These are phyloP conservation scores for Vitis hybrid DNA, from an alignment of 177 flowering plant genomes.

Conservation along the genomic window DNA sequence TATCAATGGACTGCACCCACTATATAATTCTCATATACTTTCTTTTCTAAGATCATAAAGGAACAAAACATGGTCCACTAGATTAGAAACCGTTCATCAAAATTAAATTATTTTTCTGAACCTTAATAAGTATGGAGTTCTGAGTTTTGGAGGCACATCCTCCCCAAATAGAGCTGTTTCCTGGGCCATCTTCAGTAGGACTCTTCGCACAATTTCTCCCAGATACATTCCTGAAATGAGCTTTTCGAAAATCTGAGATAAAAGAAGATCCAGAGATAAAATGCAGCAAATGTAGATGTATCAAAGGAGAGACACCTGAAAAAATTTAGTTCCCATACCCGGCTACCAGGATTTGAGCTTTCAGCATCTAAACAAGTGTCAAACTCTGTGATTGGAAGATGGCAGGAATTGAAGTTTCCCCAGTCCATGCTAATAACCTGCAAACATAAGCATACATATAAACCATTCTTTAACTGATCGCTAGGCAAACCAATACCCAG, in stretches of 20 bases:
- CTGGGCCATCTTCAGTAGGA: constrained; percentile 55
- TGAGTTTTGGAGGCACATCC: constrained; percentile 52
- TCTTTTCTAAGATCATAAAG: too few relatives aligned
- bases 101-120: not conserved
- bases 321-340: constrained; percentile 25
- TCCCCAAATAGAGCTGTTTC: constrained; percentile 67
- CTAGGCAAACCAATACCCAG: not conserved
- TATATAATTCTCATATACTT: too few relatives aligned
- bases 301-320: not conserved
- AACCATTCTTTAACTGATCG: not conserved
- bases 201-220: constrained; percentile 72
- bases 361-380: constrained; percentile 53
- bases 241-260: constrained; percentile 54
- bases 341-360: constrained; percentile 56
- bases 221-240: constrained; percentile 63
- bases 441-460: constrained; percentile 6
- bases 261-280: not conserved
- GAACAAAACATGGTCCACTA: too few relatives aligned
- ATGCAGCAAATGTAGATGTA: not conserved
- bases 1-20: too few relatives aligned
- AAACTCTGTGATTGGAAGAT: constrained; percentile 56
- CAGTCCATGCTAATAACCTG: constrained; percentile 59
- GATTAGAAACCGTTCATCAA: too few relatives aligned
- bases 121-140: constrained; percentile 54
- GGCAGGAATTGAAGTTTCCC: constrained; percentile 52